Percentiles rank a stretch among this genome's conserved stretches.
Evolutionary conservation across 179 eudicot genomes (phyloP).

Genomic region (Sideroxylon spinosum): DNA sequence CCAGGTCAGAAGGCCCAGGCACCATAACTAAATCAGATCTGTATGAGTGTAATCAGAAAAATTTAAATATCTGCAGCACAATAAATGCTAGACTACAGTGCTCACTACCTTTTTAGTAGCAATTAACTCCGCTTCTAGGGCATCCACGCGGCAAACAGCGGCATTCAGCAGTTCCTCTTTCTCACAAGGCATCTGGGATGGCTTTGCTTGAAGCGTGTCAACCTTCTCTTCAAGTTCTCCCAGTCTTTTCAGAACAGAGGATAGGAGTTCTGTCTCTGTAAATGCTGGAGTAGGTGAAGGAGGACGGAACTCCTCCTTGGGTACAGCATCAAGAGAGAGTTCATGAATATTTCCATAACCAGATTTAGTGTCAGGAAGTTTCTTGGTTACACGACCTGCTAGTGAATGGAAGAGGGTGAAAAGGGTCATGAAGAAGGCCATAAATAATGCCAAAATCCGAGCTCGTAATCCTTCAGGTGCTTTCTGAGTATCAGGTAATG

Average conservation of each 20-base stretch:
- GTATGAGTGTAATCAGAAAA: not conserved
- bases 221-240: constrained; percentile 92
- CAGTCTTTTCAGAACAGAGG: constrained; percentile 70
- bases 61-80: not conserved
- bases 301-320: constrained; percentile 62
- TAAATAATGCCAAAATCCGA: constrained; percentile 45
- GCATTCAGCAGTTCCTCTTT: constrained; percentile 96
- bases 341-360: constrained; percentile 26
- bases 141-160: constrained; percentile 97
- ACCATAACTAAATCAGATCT: not conserved
- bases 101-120: constrained; percentile 84
- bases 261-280: constrained; percentile 51
- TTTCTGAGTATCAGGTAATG: constrained; percentile 33
- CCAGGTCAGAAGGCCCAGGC: not conserved
- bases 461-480: constrained; percentile 47
- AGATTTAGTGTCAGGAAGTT: constrained; percentile 40
- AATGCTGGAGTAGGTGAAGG: constrained; percentile 74
- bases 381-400: constrained; percentile 41
- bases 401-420: constrained; percentile 50
- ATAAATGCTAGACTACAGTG: not conserved
- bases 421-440: constrained; percentile 62
- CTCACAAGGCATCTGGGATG: constrained; percentile 90
- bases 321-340: constrained; percentile 30
- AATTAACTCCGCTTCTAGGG: constrained; percentile 95
- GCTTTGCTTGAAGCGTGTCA: constrained; percentile 68